A percentile compares a stretch with the other conserved stretches of the same genome.
These are phyloP conservation scores for Colletotrichum sp. DNA, from an alignment of 2,329 filamentous ascomycete genomes.

Conservation along the genomic window DNA sequence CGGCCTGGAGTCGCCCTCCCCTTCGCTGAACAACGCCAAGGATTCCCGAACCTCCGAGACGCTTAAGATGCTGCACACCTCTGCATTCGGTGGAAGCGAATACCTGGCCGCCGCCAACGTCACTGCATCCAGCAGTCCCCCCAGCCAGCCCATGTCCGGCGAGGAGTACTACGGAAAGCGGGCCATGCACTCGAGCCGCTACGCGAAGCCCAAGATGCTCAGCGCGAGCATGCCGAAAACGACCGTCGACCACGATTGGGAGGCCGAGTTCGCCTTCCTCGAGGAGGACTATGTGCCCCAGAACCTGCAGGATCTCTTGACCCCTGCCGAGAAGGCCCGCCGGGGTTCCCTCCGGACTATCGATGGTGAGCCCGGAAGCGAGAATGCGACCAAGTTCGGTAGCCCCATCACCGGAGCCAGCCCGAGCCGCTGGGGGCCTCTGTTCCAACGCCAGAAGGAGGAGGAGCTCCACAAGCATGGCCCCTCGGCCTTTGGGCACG, in stretches of 20 bases:
- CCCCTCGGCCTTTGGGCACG: slow-evolving; percentile 67
- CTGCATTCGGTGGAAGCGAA: slow-evolving; percentile 70
- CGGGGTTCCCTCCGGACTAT: slow-evolving; percentile 61
- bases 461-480: slow-evolving; percentile 52
- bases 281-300: slow-evolving; percentile 90
- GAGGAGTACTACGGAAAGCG: slow-evolving; percentile 74
- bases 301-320: slow-evolving; percentile 69
- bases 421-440: slow-evolving; percentile 65
- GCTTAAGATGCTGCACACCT: slow-evolving; percentile 69
- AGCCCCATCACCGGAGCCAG: slow-evolving; percentile 63
- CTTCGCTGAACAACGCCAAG: slow-evolving; percentile 69
- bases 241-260: slow-evolving; percentile 70
- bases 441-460: slow-evolving; percentile 65
- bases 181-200: slow-evolving; percentile 71
- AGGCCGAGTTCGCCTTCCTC: slow-evolving; percentile 72
- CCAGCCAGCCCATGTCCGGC: slow-evolving; percentile 54
- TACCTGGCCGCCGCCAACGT: slow-evolving; percentile 57
- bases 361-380: slow-evolving; percentile 56
- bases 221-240: slow-evolving; percentile 71
- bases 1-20: slow-evolving; percentile 83
- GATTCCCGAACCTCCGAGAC: slow-evolving; percentile 67
- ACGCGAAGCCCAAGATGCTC: slow-evolving; percentile 71
- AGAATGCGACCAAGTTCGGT: slow-evolving; percentile 62
- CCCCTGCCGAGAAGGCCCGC: slow-evolving; percentile 70
- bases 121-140: slow-evolving; percentile 45